A percentile compares a stretch with the other conserved stretches of the same genome.
Evolutionary conservation across 345 rosid species (phyloP).

Genomic region (Eucalyptus sideroxylon): DNA sequence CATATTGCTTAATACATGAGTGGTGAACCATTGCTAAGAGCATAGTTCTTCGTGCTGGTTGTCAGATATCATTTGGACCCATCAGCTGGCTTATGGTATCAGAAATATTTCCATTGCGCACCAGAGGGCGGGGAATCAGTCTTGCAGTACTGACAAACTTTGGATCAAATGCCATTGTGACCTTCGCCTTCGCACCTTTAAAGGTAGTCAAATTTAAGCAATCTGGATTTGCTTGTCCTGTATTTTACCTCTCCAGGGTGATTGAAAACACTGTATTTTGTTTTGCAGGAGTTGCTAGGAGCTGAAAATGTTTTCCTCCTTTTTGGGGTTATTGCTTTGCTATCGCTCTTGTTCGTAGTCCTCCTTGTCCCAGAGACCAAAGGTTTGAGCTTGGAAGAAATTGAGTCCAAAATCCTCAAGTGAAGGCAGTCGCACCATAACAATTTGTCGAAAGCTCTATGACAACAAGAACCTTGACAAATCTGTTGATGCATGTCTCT

Average conservation of each 20-base stretch:
- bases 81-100: constrained; percentile 99
- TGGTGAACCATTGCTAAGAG: neutral
- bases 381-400: constrained; percentile 94
- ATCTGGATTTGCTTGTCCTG: neutral
- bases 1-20: neutral
- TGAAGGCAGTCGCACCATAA: constrained; percentile 9
- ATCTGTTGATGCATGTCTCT: neutral
- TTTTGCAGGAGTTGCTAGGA: constrained; percentile 73
- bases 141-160: constrained; percentile 91
- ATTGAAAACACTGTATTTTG: neutral
- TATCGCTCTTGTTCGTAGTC: constrained; percentile 47
- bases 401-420: constrained; percentile 72
- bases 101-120: constrained; percentile 78
- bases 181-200: constrained; percentile 90
- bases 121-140: constrained; percentile 88
- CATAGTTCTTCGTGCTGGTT: neutral
- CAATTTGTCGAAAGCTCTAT: neutral
- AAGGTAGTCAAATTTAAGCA: constrained; percentile 27
- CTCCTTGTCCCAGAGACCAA: constrained; percentile 83
- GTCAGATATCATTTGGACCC: constrained; percentile 93
- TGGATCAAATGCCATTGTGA: constrained; percentile 91
- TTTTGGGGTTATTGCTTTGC: constrained; percentile 68
- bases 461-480: neutral
- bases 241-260: neutral
- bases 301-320: constrained; percentile 84